A percentile compares a stretch with the other conserved stretches of the same genome.
Conservation (phyloP, 2,329 filamentous ascomycete species). For the Trichoderma lentiforme region DNA sequence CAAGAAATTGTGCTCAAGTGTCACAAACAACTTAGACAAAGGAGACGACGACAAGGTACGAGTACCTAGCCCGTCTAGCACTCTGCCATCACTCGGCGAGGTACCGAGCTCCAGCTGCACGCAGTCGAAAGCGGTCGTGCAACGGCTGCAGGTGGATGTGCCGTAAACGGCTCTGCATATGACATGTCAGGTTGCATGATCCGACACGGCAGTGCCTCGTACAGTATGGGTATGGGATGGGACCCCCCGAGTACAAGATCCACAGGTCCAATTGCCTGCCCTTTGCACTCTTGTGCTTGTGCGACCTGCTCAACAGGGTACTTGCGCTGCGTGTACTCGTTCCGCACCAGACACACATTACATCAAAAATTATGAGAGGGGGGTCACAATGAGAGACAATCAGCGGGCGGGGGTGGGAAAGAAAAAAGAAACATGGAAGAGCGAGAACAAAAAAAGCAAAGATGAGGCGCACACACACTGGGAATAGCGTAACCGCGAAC, state of each 20-base stretch:
- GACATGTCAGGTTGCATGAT: constrained; percentile 18
- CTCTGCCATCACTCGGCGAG: not conserved
- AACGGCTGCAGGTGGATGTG: not conserved
- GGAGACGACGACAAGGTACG: not conserved
- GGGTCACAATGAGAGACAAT: not conserved
- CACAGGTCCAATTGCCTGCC: not conserved
- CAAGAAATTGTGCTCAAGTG: not conserved
- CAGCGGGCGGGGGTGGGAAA: not conserved
- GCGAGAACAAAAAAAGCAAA: not conserved
- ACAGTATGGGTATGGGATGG: not conserved
- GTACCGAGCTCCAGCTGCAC: not conserved
- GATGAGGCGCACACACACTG: not conserved
- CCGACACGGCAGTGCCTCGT: constrained; percentile 14
- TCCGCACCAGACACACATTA: not conserved
- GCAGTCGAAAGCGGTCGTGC: not conserved
- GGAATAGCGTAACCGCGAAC: not conserved
- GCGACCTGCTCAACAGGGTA: not conserved
- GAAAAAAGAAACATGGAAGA: not conserved
- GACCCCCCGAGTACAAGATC: not conserved
- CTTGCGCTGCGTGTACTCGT: not conserved
- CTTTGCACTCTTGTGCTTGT: not conserved
- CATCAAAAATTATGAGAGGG: not conserved
- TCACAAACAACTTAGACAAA: not conserved
- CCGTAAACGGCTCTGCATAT: constrained; percentile 12
- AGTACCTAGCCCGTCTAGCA: not conserved